Evolutionary conservation across 1,139 yeast species (phyloP), one percentile per base, ranked within the genome.

Genomic region (Magnusiomyces ingens): DNA sequence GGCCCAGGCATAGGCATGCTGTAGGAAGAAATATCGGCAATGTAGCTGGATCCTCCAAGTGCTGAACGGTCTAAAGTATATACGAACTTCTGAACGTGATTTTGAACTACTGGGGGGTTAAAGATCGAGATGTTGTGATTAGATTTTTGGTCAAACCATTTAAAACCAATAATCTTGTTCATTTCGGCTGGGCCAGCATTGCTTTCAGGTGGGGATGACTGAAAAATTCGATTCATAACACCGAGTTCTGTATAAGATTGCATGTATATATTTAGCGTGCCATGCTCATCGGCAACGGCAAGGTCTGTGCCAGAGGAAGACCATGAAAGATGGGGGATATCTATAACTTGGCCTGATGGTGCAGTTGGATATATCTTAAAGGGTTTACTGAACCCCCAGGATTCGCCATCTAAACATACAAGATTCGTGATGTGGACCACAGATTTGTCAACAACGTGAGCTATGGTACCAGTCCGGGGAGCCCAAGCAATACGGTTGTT

Each of bases 131-230:
- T 81, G 71, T 55, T 79, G 79, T 32, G 40, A 45, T 45, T 18
- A 60, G 85, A 85, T 51, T 84, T 88, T 13, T 80, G 72, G 50
- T 81, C 81, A 45, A 86, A 71, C 95, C 95, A 86, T 59, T 80
- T 78, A 65, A 83, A 77, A 0, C 83, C 79, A 11, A 80, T 72
- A 3, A 84, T 60, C 46, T 67, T 58, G 49, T 64, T 61, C 50
- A 63, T 57, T 41, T 63, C 69, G 10, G 36, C 21, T 13, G 43
- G 19, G 18, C 57, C n/a, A 54, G 55, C 41, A 53, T 13, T 47
- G 56, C 53, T 60, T 44, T 42, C 51, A 45, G 26, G 44, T n/a
- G 58, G 45, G 4, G 61, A 49, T 21, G 68, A 56, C 49, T 59
- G 58, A 41, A 54, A 57, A 35, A 63, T 55, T 53, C 66, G 62